Percentiles rank a stretch among this genome's conserved stretches.
These are phyloP conservation scores for Malus hybrid DNA, from an alignment of 331 rosid genomes.

Conservation along the genomic window DNA sequence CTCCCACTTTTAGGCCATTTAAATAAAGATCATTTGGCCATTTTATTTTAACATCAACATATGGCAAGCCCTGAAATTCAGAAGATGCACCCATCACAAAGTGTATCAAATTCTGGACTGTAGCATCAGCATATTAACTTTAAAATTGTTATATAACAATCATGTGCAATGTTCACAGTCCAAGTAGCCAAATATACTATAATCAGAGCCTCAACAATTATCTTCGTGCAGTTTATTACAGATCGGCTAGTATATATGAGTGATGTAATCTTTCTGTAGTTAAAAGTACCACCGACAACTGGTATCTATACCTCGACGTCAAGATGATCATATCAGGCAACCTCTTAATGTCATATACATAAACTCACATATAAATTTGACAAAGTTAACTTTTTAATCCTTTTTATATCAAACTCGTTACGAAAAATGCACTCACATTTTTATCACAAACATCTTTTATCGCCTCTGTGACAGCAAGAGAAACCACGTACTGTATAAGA, in stretches of 20 bases:
- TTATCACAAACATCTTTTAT: constrained; percentile 69
- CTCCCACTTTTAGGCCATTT: constrained; percentile 82
- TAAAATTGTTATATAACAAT: neutral
- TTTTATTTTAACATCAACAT: constrained; percentile 74
- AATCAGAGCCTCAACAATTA: neutral
- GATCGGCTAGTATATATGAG: neutral
- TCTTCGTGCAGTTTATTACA: neutral
- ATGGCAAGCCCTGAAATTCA: constrained; percentile 71
- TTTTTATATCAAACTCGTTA: neutral
- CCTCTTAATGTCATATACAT: neutral
- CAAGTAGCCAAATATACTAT: neutral
- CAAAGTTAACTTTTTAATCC: neutral
- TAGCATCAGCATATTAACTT: neutral
- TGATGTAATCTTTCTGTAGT: neutral
- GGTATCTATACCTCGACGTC: too few relatives aligned
- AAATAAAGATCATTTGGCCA: constrained; percentile 98
- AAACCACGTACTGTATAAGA: constrained; percentile 74
- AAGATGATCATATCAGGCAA: neutral
- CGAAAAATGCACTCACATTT: constrained; percentile 37
- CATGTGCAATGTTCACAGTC: neutral
- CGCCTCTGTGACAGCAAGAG: constrained; percentile 81
- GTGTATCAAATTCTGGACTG: constrained; percentile 1
- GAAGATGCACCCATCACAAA: constrained; percentile 12
- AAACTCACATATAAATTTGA: neutral
- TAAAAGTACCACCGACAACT: neutral